Percentiles rank a stretch among this genome's conserved stretches.
phyloP scores from a whole-genome alignment of 2,329 filamentous ascomycete genomes.

The Hymenoscyphus fraxineus region DNA sequence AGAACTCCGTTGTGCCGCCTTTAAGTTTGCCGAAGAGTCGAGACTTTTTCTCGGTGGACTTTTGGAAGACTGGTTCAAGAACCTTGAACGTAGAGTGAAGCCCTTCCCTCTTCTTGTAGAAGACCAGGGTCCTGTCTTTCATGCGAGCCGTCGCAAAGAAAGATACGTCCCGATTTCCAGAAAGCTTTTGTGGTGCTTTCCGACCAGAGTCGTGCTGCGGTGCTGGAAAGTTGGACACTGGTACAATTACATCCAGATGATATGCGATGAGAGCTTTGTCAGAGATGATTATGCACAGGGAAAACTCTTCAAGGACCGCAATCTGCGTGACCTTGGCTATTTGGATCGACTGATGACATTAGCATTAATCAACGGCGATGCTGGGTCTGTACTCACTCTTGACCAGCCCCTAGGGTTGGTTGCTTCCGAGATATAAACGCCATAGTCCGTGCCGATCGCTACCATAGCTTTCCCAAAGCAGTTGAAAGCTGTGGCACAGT shows the following conservation, averaged over 20 bases:
- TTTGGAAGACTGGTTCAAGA: slow-evolving; percentile 91
- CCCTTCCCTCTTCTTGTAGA: slow-evolving; percentile 95
- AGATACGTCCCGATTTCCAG: slow-evolving; percentile 82
- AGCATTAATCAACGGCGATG: slow-evolving; percentile 10
- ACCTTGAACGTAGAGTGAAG: slow-evolving; percentile 95
- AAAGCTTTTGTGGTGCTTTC: slow-evolving; percentile 86
- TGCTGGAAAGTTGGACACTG: slow-evolving; percentile 57
- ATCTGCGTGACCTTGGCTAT: slow-evolving; percentile 78
- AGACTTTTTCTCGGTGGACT: slow-evolving; percentile 78
- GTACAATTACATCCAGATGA: slow-evolving; percentile 79
- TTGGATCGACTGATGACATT: slow-evolving; percentile 62
- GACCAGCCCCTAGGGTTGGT: slow-evolving; percentile 88
- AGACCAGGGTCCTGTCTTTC: slow-evolving; percentile 92
- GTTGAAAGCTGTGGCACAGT: slow-evolving; percentile 88
- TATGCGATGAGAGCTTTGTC: slow-evolving; percentile 92
- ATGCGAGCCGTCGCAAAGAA: slow-evolving; percentile 96
- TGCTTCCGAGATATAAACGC: slow-evolving; percentile 84
- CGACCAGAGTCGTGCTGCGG: slow-evolving; percentile 68
- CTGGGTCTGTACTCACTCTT: slow-evolving; percentile 57
- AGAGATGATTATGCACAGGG: slow-evolving; percentile 83
- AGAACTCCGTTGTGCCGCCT: slow-evolving; percentile 81
- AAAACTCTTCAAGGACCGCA: slow-evolving; percentile 92
- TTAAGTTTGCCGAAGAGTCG: slow-evolving; percentile 55
- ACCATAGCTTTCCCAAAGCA: slow-evolving; percentile 82
- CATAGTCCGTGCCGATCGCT: slow-evolving; percentile 91